phyloP scores from a whole-genome alignment of 768 basidiomycete genomes.

The Boletus edulis region DNA sequence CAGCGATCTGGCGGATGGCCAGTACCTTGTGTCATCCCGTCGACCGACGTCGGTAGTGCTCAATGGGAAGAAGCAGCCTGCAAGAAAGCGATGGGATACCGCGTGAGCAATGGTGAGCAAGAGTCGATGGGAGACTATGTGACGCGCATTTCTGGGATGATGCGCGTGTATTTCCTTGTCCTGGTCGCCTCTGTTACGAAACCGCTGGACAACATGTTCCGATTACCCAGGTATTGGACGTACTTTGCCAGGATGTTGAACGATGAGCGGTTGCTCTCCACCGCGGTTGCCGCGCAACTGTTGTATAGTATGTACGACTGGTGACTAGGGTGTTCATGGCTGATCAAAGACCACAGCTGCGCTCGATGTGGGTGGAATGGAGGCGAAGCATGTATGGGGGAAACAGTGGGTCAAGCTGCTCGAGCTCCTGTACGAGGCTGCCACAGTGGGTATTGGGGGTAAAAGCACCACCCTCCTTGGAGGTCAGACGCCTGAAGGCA shows the following conservation, averaged over 20 bases:
- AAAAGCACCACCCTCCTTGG: slow-evolving; percentile 45
- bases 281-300: slow-evolving; percentile 62
- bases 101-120: slow-evolving; percentile 39
- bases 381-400: slow-evolving; percentile 68
- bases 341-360: slow-evolving; percentile 46
- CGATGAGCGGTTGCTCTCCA: slow-evolving; percentile 49
- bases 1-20: slow-evolving; percentile 90
- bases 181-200: slow-evolving; percentile 43
- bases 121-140: slow-evolving; percentile 64
- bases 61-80: slow-evolving; percentile 43
- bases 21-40: slow-evolving; percentile 61
- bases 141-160: slow-evolving; percentile 68
- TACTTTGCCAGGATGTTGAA: slow-evolving; percentile 66
- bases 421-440: slow-evolving; percentile 59
- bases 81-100: slow-evolving; percentile 56
- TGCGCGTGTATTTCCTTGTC: slow-evolving; percentile 86
- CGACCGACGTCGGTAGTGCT: slow-evolving; percentile 47
- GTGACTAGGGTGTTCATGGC: background rate
- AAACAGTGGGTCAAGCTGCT: slow-evolving; percentile 76
- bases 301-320: slow-evolving; percentile 50
- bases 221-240: slow-evolving; percentile 64
- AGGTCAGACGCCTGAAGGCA: slow-evolving; percentile 57
- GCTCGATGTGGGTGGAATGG: slow-evolving; percentile 65
- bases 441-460: slow-evolving; percentile 50
- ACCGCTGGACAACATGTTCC: slow-evolving; percentile 46